A percentile compares a stretch with the other conserved stretches of the same genome.
Evolutionary conservation across 2,329 filamentous ascomycete genomes (phyloP).

Genomic region (Apiospora hydei): DNA sequence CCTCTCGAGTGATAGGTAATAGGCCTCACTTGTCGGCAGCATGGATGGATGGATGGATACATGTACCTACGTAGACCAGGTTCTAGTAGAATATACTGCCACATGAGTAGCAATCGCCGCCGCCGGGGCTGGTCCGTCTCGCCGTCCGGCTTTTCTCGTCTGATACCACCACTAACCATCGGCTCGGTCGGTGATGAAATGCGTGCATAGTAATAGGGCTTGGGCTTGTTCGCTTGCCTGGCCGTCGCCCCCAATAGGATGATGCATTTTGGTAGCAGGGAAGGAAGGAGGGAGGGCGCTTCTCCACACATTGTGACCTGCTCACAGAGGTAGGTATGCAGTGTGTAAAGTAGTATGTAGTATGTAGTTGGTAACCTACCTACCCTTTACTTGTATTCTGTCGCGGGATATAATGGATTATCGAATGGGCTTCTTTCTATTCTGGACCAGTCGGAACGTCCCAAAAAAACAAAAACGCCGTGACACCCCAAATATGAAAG

Average conservation of each 20-base stretch:
- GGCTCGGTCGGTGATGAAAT: not conserved
- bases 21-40: not conserved
- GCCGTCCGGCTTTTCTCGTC: not conserved
- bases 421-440: not conserved
- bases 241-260: not conserved
- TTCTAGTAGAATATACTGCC: not conserved
- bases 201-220: not conserved
- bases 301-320: constrained; percentile 3
- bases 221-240: constrained; percentile 7
- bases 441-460: constrained; percentile 8
- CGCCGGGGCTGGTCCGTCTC: constrained; percentile 1
- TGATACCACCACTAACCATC: not conserved
- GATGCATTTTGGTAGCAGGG: not conserved
- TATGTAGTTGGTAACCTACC: too few species aligned
- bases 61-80: not conserved
- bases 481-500: not conserved
- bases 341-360: too few species aligned
- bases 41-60: not conserved
- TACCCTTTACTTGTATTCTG: too few species aligned
- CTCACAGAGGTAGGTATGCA: not conserved
- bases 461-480: not conserved
- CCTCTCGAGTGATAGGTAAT: not conserved
- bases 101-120: not conserved
- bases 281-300: not conserved
- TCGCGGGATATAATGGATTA: not conserved